A percentile compares a stretch with the other conserved stretches of the same genome.
Conservation (phyloP, 2,329 filamentous ascomycete species). For the Podosphaera leucotricha region DNA sequence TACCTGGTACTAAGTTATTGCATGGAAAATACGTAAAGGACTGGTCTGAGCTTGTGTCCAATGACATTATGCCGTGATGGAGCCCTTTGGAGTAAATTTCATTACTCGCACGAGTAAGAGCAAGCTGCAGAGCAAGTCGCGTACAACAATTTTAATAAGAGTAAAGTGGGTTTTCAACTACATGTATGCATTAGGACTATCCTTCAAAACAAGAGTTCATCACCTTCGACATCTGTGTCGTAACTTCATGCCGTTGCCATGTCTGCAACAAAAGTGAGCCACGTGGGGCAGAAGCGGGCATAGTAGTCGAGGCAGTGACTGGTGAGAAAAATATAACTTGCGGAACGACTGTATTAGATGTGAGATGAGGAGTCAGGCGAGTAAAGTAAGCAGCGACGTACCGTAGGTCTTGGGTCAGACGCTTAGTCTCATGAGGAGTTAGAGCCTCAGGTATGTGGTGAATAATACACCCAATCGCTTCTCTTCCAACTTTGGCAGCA, state of each 20-base stretch:
- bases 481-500: constrained; percentile 12
- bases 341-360: background rate
- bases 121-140: too few relatives aligned
- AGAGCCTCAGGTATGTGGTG: constrained; percentile 16
- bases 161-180: too few relatives aligned
- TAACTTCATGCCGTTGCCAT: constrained; percentile 1
- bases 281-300: constrained; percentile 18
- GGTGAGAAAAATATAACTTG: constrained; percentile 20
- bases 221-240: background rate
- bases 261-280: constrained; percentile 17
- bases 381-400: constrained; percentile 8
- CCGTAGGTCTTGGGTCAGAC: constrained; percentile 16
- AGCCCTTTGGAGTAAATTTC: too few relatives aligned
- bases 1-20: too few relatives aligned
- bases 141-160: too few relatives aligned
- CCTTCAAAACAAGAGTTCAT: background rate
- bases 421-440: constrained; percentile 8
- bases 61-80: too few relatives aligned
- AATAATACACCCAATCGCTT: constrained; percentile 17
- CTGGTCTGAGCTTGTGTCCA: too few relatives aligned
- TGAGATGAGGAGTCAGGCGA: background rate
- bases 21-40: too few relatives aligned
- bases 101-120: too few relatives aligned
- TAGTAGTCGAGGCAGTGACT: constrained; percentile 19
- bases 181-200: too few relatives aligned